Conservation (phyloP, 2,329 filamentous ascomycete genomes). For the Diplodia scrobiculata region DNA sequence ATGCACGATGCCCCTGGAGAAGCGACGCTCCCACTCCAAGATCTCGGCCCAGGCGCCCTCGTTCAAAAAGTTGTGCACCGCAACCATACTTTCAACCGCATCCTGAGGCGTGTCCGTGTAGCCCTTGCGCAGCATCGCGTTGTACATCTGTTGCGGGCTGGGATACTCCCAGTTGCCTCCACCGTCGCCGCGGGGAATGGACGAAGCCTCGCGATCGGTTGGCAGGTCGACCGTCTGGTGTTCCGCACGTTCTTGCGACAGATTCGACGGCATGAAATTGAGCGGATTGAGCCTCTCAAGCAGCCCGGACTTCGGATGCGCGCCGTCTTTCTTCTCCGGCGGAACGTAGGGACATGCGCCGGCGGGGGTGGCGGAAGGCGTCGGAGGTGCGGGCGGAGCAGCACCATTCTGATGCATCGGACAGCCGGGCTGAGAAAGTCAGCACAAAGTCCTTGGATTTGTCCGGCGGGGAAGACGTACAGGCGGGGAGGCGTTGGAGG, state of each 20-base stretch:
- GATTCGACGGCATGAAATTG: slow-evolving; percentile 91
- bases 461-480: slow-evolving; percentile 48
- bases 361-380: slow-evolving; percentile 40
- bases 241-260: slow-evolving; percentile 76
- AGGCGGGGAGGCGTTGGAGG: slow-evolving; percentile 55
- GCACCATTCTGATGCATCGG: slow-evolving; percentile 63
- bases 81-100: slow-evolving; percentile 94
- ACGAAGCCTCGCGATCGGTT: slow-evolving; percentile 77
- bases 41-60: slow-evolving; percentile 98
- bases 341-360: slow-evolving; percentile 51
- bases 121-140: slow-evolving; percentile 92
- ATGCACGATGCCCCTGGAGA: slow-evolving; percentile 68
- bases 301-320: slow-evolving; percentile 49
- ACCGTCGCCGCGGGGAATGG: slow-evolving; percentile 81
- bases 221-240: slow-evolving; percentile 75
- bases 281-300: slow-evolving; percentile 73
- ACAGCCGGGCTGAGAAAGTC: slow-evolving; percentile 60
- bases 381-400: slow-evolving; percentile 36
- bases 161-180: slow-evolving; percentile 94
- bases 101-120: slow-evolving; percentile 92
- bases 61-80: slow-evolving; percentile 96
- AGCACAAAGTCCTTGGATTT: slow-evolving; percentile 32
- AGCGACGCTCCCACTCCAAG: slow-evolving; percentile 87
- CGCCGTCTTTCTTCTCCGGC: slow-evolving; percentile 31
- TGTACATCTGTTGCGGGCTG: slow-evolving; percentile 99